Evolutionary conservation across 2,329 filamentous ascomycete genomes (phyloP).

Genomic region (Didymella segeticola): DNA sequence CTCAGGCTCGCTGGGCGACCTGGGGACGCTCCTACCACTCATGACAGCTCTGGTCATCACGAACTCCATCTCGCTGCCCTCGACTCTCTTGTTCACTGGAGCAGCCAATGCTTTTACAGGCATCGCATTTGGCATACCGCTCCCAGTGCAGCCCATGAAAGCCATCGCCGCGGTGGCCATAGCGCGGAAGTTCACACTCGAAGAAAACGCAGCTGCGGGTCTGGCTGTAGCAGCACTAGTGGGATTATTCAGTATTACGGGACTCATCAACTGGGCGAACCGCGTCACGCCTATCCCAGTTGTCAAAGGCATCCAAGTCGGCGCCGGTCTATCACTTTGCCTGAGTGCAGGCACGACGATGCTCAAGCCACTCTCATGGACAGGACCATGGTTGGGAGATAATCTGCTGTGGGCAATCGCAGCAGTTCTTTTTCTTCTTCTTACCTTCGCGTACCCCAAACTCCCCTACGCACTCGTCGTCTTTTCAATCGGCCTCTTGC

Average conservation of each 20-base stretch:
- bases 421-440: conserved; percentile 74
- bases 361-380: conserved; percentile 73
- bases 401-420: conserved; percentile 79
- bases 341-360: conserved; percentile 75
- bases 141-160: conserved; percentile 90
- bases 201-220: conserved; percentile 81
- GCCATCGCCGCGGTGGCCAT: conserved; percentile 94
- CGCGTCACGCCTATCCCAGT: conserved; percentile 82
- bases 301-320: conserved; percentile 93
- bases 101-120: conserved; percentile 87
- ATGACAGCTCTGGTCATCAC: conserved; percentile 85
- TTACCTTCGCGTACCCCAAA: conserved; percentile 67
- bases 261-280: conserved; percentile 77
- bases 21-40: conserved; percentile 87
- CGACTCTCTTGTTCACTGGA: conserved; percentile 87
- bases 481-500: conserved; percentile 70
- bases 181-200: conserved; percentile 67
- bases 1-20: conserved; percentile 85
- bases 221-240: conserved; percentile 78
- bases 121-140: conserved; percentile 80
- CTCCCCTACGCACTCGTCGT: conserved; percentile 81
- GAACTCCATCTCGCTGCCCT: conserved; percentile 78
- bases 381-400: conserved; percentile 70
- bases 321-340: conserved; percentile 83
- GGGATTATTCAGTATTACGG: conserved; percentile 77